Conservation (phyloP, 2,329 filamentous ascomycete species). For the Penicillium fuscoglaucum region DNA sequence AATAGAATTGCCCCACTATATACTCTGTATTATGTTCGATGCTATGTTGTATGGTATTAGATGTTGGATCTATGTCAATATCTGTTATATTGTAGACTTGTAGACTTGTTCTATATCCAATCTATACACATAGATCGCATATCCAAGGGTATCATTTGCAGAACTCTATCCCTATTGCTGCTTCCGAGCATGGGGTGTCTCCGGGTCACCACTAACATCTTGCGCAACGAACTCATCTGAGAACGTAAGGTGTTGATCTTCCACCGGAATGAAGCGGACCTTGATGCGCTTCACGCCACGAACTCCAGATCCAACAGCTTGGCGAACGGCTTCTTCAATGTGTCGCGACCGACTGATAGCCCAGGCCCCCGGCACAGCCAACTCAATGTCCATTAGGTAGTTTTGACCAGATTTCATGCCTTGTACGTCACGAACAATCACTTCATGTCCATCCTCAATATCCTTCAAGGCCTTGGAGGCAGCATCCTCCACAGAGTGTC, state of each 20-base stretch:
- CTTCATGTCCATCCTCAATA: slow-evolving; percentile 56
- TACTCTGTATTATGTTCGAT: background rate
- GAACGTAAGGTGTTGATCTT: slow-evolving; percentile 57
- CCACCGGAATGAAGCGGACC: slow-evolving; percentile 76
- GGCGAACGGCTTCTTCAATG: slow-evolving; percentile 73
- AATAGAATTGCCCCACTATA: slow-evolving; percentile 14
- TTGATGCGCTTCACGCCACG: slow-evolving; percentile 81
- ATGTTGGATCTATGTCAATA: background rate
- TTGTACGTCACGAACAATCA: slow-evolving; percentile 75
- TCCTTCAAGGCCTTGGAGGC: slow-evolving; percentile 59
- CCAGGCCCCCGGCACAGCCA: slow-evolving; percentile 76
- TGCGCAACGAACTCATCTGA: slow-evolving; percentile 78
- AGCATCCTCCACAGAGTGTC: slow-evolving; percentile 67
- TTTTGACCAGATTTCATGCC: slow-evolving; percentile 97
- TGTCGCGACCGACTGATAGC: slow-evolving; percentile 67
- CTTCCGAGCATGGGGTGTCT: slow-evolving; percentile 52
- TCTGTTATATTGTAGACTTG: background rate
- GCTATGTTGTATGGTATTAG: background rate
- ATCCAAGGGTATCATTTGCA: slow-evolving; percentile 21
- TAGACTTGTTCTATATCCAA: slow-evolving; percentile 12
- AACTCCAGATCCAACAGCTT: slow-evolving; percentile 71
- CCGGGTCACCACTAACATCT: slow-evolving; percentile 58
- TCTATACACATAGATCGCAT: slow-evolving; percentile 20
- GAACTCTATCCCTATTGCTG: slow-evolving; percentile 6
- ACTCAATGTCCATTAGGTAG: slow-evolving; percentile 86